Conservation (phyloP, 169 alveolate genomes). For the Cryptosporidium xiaoi region DNA sequence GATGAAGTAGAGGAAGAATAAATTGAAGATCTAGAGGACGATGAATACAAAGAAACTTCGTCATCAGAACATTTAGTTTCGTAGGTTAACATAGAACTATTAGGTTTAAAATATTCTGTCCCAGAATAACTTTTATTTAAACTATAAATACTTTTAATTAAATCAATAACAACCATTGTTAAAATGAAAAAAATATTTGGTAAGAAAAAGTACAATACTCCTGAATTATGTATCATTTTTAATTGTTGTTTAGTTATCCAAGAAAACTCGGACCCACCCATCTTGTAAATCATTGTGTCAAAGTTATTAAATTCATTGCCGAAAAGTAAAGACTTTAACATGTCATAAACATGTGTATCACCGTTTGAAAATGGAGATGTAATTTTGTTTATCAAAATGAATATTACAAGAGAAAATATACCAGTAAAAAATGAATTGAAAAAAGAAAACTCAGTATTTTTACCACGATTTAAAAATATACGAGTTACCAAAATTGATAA, state of each 20-base stretch:
- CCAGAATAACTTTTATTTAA: not conserved
- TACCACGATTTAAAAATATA: not conserved
- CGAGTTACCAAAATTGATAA: not conserved
- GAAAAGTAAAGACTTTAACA: constrained; percentile 51
- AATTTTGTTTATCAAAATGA: not conserved
- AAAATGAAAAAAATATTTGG: not conserved
- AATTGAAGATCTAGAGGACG: constrained; percentile 25
- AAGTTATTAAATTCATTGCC: constrained; percentile 53
- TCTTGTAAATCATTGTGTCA: constrained; percentile 76
- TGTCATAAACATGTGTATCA: constrained; percentile 76
- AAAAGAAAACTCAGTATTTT: not conserved
- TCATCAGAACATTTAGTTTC: not conserved
- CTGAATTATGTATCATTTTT: constrained; percentile 29
- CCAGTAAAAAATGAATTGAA: not conserved
- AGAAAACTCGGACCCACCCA: constrained; percentile 76
- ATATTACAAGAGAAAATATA: not conserved
- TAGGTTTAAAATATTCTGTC: no score
- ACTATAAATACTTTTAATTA: not conserved
- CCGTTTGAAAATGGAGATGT: constrained; percentile 46
- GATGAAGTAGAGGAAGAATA: constrained; percentile 9
- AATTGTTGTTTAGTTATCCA: constrained; percentile 50
- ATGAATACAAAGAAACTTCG: not conserved
- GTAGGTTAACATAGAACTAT: not conserved
- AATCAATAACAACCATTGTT: no score
- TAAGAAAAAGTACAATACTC: constrained; percentile 34